Percentiles rank a stretch among this genome's conserved stretches.
Conservation (phyloP, 306 rosid species). For the Begonia peltatifolia region DNA sequence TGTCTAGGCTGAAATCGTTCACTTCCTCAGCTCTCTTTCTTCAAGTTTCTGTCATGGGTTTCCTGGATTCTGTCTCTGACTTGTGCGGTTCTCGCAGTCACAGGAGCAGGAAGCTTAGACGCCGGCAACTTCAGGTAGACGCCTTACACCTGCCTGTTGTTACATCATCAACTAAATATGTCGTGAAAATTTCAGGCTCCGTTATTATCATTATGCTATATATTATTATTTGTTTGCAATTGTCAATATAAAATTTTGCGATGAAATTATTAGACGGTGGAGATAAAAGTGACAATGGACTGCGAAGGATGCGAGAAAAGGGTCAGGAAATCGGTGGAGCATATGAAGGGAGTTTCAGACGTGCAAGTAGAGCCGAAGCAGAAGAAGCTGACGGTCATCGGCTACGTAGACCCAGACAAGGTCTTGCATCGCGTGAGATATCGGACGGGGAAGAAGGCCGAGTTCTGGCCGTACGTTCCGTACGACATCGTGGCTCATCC, state of each 20-base stretch:
- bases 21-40: too few species aligned
- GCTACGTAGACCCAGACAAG: constrained; percentile 24
- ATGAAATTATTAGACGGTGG: constrained; percentile 13
- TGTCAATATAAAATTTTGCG: neutral
- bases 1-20: too few species aligned
- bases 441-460: constrained; percentile 41
- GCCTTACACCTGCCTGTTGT: too few species aligned
- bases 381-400: constrained; percentile 33
- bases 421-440: constrained; percentile 30
- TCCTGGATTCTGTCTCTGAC: too few species aligned
- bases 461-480: constrained; percentile 34
- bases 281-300: constrained; percentile 43
- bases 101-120: too few species aligned
- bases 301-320: constrained; percentile 35
- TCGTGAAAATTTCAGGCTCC: too few species aligned
- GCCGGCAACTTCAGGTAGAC: too few species aligned
- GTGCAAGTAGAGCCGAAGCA: constrained; percentile 30
- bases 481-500: constrained; percentile 38
- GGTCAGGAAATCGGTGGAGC: constrained; percentile 32
- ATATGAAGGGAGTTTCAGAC: constrained; percentile 33
- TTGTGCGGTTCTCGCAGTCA: too few species aligned
- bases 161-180: too few species aligned
- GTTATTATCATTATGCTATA: too few species aligned
- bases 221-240: too few species aligned
- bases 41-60: too few species aligned